These are phyloP conservation scores for Alternaria arbusti DNA, from an alignment of 2,329 filamentous ascomycete species.

Conservation along the genomic window DNA sequence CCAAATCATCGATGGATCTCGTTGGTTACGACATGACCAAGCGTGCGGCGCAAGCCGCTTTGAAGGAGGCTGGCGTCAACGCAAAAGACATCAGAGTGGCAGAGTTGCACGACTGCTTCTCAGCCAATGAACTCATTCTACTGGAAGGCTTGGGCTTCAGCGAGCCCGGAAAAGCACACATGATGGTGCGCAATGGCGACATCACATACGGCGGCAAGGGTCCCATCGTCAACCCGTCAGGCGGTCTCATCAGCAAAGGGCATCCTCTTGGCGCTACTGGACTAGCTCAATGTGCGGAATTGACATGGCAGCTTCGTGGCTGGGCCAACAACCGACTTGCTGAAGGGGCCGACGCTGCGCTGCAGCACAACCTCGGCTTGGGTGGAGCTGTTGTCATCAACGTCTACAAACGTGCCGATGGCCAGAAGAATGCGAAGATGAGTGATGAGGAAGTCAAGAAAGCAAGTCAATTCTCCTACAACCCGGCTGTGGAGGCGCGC, in stretches of 20 bases:
- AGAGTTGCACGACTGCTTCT: slow-evolving; percentile 97
- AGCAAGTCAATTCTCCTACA: slow-evolving; percentile 78
- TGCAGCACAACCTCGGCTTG: slow-evolving; percentile 92
- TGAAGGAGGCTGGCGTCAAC: slow-evolving; percentile 72
- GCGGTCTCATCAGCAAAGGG: slow-evolving; percentile 92
- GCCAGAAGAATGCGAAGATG: slow-evolving; percentile 66
- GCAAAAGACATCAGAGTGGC: slow-evolving; percentile 78
- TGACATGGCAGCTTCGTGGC: slow-evolving; percentile 92
- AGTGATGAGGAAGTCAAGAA: slow-evolving; percentile 69
- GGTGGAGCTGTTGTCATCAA: slow-evolving; percentile 90
- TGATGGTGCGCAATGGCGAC: slow-evolving; percentile 83
- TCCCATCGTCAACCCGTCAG: slow-evolving; percentile 86
- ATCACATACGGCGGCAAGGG: slow-evolving; percentile 84
- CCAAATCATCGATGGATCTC: slow-evolving; percentile 79
- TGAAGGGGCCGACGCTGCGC: slow-evolving; percentile 69
- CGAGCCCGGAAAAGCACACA: slow-evolving; percentile 82
- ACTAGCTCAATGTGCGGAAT: slow-evolving; percentile 89
- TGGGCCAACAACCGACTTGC: slow-evolving; percentile 91
- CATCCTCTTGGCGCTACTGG: slow-evolving; percentile 93
- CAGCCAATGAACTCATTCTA: slow-evolving; percentile 87
- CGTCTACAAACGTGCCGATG: slow-evolving; percentile 85
- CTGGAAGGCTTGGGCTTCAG: slow-evolving; percentile 83
- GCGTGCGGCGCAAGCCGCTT: slow-evolving; percentile 70
- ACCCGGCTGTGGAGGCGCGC: slow-evolving; percentile 86
- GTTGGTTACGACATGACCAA: slow-evolving; percentile 88